Percentiles rank a stretch among this genome's conserved stretches.
phyloP scores from a whole-genome alignment of 768 basidiomycete species.

The Macrolepiota fuliginosa region DNA sequence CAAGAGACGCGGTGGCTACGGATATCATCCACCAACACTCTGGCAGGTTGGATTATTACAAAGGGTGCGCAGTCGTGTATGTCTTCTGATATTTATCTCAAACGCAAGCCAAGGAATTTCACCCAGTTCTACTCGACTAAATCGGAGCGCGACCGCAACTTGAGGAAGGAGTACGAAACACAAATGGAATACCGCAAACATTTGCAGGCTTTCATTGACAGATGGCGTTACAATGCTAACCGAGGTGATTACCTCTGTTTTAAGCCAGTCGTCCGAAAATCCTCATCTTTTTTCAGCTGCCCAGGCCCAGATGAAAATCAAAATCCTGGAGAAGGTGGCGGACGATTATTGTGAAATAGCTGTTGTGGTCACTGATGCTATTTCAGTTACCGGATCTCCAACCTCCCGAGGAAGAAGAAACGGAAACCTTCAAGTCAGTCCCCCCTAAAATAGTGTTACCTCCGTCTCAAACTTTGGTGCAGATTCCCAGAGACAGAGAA shows the following conservation, averaged over 20 bases:
- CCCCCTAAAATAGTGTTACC: neutral
- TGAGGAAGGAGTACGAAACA: constrained; percentile 93
- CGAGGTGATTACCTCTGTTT: constrained; percentile 46
- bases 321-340: constrained; percentile 70
- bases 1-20: constrained; percentile 90
- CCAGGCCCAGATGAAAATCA: constrained; percentile 80
- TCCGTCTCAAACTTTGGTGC: neutral
- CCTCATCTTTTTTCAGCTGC: constrained; percentile 50
- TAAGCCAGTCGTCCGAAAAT: neutral
- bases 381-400: constrained; percentile 83
- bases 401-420: constrained; percentile 91
- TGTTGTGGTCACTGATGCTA: constrained; percentile 1
- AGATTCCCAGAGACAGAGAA: constrained; percentile 97
- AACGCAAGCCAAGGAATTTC: constrained; percentile 66
- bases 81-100: constrained; percentile 7
- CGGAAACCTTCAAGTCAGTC: constrained; percentile 82
- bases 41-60: constrained; percentile 92
- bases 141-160: constrained; percentile 87
- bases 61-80: constrained; percentile 57
- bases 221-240: constrained; percentile 98
- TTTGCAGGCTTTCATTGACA: constrained; percentile 95
- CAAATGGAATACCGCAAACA: constrained; percentile 96
- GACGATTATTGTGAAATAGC: neutral
- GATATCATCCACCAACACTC: constrained; percentile 98
- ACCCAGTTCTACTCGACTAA: constrained; percentile 99